Base-by-base conservation (phyloP, 345 rosid genomes). In the Cardiospermum halicacabum region DNA sequence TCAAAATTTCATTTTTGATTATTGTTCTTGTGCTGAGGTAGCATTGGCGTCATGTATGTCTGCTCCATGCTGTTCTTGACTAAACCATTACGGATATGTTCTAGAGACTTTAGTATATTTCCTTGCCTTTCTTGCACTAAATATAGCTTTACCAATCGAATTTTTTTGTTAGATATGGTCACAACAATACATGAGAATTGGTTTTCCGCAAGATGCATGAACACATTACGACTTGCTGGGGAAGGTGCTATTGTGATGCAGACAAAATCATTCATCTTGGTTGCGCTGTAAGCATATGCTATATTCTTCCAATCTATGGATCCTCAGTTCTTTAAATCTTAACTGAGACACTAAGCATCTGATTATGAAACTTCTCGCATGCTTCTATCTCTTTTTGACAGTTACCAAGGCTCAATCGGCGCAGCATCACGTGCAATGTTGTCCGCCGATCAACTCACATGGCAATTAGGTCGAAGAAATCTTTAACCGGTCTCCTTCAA, bases 241-340 rank as follows among this genome's bases (percentile, higher is more conserved):
- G 96, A 89, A 86, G 96, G 98, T 56, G 91, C 77, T 63, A 82
- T 92, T 45, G 84, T 89, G 66, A 75, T 86, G 80, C 96, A 86
- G 78, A 84, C 96, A 0, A 66, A 82, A 4, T 77, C 77, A 8
- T 80, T 83, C 53, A 67, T 92, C 31, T 68, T 89, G 69, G 85
- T 92, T 77, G 87, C 89, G 16, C 50, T 87, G 98, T 92, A 80
- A 83, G 96, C 65, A 1, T 12, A 4, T 37, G 2, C 49, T 26
- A 10, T 25, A 11, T 42, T 64, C 30, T 4, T 64, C 12, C 8
- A 12, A 13, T 50, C 5, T 31, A 47, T 21, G 37, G n/a, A 27
- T 13, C 24, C 53, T 61, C 11, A 1, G 40, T 12, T 65, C 58
- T 12, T 26, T 26, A 40, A 25, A 13, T 27, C 19, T 54, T 7